Conservation (phyloP, 169 alveolate species). For the Plasmodium coatneyi region DNA sequence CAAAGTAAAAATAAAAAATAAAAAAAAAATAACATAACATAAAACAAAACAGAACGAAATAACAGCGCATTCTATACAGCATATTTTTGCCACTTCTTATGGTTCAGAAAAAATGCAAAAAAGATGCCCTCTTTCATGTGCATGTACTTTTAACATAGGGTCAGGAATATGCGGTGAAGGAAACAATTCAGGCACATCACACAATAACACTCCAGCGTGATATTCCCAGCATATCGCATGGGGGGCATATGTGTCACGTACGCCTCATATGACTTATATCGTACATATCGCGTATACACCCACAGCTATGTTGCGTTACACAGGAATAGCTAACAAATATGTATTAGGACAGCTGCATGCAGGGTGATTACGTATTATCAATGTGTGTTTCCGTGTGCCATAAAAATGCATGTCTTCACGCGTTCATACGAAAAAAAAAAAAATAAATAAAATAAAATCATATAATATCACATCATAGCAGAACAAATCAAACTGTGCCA, state of each 20-base stretch:
- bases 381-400: constrained; percentile 66
- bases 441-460: background rate
- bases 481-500: background rate
- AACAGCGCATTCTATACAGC: constrained; percentile 17
- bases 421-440: background rate
- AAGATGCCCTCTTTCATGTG: constrained; percentile 62
- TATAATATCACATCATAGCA: background rate
- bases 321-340: constrained; percentile 2
- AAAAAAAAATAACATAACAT: background rate
- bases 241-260: background rate
- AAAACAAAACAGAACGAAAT: constrained; percentile 12
- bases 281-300: background rate
- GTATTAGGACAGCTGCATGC: constrained; percentile 34
- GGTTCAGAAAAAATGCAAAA: constrained; percentile 25
- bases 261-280: background rate
- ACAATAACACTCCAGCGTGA: background rate
- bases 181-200: background rate
- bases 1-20: background rate
- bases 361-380: constrained; percentile 14
- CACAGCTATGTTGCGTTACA: background rate
- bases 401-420: constrained; percentile 30
- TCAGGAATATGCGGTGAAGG: background rate
- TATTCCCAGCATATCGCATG: background rate
- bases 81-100: background rate
- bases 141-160: constrained; percentile 54